These are phyloP conservation scores for Rhododendron henanense DNA, from an alignment of 148 eudicot genomes.

Conservation along the genomic window DNA sequence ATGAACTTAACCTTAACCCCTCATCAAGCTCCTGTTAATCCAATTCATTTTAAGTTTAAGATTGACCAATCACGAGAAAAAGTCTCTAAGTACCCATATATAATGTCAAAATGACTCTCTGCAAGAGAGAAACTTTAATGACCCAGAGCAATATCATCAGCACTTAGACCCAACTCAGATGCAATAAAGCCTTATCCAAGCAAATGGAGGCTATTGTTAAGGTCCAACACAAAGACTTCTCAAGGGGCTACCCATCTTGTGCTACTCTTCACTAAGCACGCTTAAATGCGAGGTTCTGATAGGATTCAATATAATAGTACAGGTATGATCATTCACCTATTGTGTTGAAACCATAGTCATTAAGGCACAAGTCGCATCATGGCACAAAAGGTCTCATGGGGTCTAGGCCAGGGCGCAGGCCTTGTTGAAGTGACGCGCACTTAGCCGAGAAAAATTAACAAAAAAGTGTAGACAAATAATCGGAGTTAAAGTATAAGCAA, in stretches of 20 bases:
- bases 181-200: not conserved
- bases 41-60: not conserved
- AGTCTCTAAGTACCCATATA: not conserved
- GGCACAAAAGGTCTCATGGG: not conserved
- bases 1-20: not conserved
- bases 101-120: not conserved
- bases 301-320: not conserved
- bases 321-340: not conserved
- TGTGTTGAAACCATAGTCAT: not conserved
- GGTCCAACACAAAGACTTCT: not conserved
- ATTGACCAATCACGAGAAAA: not conserved
- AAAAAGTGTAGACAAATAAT: not conserved
- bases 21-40: not conserved
- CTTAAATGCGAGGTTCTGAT: not conserved
- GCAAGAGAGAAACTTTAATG: not conserved
- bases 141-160: not conserved
- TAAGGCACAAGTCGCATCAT: not conserved
- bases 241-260: not conserved
- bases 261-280: not conserved
- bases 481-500: not conserved
- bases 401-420: not conserved
- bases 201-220: not conserved
- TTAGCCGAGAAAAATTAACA: not conserved
- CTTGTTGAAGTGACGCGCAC: not conserved
- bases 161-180: not conserved